Conservation (phyloP, 2,329 filamentous ascomycete genomes). For the Phaeomoniella chlamydospora region DNA sequence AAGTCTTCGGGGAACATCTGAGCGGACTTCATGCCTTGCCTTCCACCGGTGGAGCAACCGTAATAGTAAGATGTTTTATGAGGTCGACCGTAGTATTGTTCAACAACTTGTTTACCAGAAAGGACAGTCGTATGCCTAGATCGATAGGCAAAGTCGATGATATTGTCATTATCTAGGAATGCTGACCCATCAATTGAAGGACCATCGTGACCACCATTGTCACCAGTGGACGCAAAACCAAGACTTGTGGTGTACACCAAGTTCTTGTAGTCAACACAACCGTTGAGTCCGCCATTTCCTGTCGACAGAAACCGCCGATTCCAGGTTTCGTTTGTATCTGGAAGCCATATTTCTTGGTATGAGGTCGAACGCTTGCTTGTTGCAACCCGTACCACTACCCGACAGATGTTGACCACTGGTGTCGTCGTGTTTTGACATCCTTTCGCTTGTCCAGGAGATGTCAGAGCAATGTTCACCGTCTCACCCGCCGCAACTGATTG, state of each 20-base stretch:
- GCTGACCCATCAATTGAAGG: slow-evolving; percentile 27
- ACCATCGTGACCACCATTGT: slow-evolving; percentile 37
- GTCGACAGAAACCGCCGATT: slow-evolving; percentile 31
- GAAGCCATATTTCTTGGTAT: not conserved
- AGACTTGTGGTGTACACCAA: slow-evolving; percentile 25
- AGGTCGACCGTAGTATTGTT: slow-evolving; percentile 4
- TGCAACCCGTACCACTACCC: not conserved
- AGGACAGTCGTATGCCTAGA: slow-evolving; percentile 10
- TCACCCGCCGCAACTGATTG: no score
- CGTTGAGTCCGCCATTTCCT: slow-evolving; percentile 33
- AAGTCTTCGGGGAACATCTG: slow-evolving; percentile 10
- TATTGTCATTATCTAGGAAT: slow-evolving; percentile 31
- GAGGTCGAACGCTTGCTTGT: not conserved
- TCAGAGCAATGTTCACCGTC: no score
- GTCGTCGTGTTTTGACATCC: not conserved
- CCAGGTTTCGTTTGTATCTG: no score
- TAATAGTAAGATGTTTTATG: slow-evolving; percentile 29
- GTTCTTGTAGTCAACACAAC: slow-evolving; percentile 32
- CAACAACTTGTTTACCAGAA: slow-evolving; percentile 9
- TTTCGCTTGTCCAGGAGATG: no score
- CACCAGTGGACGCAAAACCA: slow-evolving; percentile 31
- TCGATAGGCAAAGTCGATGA: slow-evolving; percentile 34
- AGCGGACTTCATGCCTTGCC: slow-evolving; percentile 39
- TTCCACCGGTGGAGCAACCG: slow-evolving; percentile 45
- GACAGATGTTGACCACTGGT: not conserved